phyloP scores from a whole-genome alignment of 306 rosid species.

The Lagenaria siceraria region DNA sequence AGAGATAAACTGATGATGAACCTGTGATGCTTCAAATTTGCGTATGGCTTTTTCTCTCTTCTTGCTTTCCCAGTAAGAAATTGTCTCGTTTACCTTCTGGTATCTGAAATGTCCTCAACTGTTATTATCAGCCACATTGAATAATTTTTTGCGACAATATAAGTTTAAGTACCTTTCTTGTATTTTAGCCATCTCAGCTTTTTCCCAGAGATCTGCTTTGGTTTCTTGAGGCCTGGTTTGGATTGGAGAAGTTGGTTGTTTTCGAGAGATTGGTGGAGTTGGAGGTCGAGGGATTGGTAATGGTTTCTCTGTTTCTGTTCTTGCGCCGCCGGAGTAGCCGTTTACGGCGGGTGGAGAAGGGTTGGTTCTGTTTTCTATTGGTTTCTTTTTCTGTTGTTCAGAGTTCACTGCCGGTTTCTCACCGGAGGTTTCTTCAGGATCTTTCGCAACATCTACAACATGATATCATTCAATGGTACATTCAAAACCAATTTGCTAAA shows the following conservation, averaged over 20 bases:
- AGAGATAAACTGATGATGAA: constrained; percentile 14
- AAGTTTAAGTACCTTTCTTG: constrained; percentile 23
- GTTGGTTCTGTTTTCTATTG: constrained; percentile 13
- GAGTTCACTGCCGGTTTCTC: neutral
- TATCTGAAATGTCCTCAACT: constrained; percentile 30
- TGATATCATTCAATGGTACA: neutral
- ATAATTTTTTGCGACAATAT: too few species aligned
- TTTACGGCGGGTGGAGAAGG: constrained; percentile 13
- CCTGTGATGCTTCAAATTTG: constrained; percentile 33
- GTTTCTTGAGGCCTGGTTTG: constrained; percentile 4
- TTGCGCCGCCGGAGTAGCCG: constrained; percentile 26
- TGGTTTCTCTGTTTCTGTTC: constrained; percentile 13
- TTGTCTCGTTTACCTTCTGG: constrained; percentile 24
- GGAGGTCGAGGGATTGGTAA: constrained; percentile 4
- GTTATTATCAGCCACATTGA: too few species aligned
- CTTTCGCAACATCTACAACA: constrained; percentile 16
- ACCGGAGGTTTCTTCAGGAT: constrained; percentile 15
- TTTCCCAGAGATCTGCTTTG: constrained; percentile 61
- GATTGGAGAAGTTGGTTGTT: constrained; percentile 12
- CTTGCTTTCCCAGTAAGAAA: constrained; percentile 58
- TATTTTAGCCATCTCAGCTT: constrained; percentile 37
- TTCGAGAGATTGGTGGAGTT: constrained; percentile 14
- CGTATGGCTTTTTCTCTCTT: constrained; percentile 35
- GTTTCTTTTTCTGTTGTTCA: neutral
- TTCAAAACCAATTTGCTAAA: neutral